Conservation (phyloP, 305 asterid genomes). For the Fraxinus sp. region DNA sequence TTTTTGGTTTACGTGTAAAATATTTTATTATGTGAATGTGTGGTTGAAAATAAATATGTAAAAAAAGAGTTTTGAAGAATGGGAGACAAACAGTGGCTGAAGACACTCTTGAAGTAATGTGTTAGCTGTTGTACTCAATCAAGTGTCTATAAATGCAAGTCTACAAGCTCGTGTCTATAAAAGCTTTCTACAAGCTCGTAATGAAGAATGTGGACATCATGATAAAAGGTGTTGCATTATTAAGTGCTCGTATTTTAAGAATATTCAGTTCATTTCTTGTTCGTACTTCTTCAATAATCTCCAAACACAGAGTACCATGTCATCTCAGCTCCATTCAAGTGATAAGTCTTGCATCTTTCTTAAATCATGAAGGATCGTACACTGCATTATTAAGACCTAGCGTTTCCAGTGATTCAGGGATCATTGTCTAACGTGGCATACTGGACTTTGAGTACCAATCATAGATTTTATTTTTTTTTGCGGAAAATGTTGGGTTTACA, state of each 20-base stretch:
- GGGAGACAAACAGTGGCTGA: too few species aligned
- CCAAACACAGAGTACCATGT: too few species aligned
- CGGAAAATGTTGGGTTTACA: too few species aligned
- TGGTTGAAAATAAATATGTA: too few species aligned
- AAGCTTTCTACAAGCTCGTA: not conserved
- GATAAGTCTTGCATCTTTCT: not conserved
- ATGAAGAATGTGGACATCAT: not conserved
- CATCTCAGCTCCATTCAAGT: not conserved
- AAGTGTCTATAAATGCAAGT: not conserved
- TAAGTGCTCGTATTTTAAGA: not conserved
- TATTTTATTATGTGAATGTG: too few species aligned
- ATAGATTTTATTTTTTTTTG: too few species aligned
- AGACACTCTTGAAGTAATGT: slow-evolving; percentile 1
- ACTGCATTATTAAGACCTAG: not conserved
- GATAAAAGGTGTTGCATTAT: not conserved
- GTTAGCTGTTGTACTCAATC: not conserved
- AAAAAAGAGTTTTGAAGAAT: too few species aligned
- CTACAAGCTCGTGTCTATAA: too few species aligned
- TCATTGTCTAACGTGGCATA: not conserved
- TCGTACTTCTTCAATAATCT: not conserved
- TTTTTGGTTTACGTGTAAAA: too few species aligned
- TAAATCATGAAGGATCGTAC: not conserved
- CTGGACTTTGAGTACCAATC: not conserved
- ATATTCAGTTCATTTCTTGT: not conserved
- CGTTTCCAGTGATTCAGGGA: too few species aligned